Evolutionary conservation across 2,329 filamentous ascomycete species (phyloP).

Genomic region (Albifimbria verrucaria): DNA sequence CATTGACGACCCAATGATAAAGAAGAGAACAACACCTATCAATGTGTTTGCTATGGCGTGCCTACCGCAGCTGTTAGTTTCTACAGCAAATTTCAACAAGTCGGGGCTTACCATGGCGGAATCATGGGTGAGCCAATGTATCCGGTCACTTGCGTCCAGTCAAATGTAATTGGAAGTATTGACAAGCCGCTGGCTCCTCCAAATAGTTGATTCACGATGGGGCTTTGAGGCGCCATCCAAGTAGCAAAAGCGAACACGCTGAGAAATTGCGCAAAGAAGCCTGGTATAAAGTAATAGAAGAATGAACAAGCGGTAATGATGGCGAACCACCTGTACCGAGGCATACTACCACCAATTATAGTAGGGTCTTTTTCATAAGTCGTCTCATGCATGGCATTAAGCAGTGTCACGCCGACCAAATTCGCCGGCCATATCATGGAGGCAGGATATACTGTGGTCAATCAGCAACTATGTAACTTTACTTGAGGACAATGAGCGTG

Average conservation of each 20-base stretch:
- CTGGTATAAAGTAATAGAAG: slow-evolving; percentile 67
- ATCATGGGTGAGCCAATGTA: slow-evolving; percentile 67
- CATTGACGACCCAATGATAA: slow-evolving; percentile 54
- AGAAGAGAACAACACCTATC: slow-evolving; percentile 64
- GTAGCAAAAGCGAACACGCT: slow-evolving; percentile 70
- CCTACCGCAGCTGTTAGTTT: slow-evolving; percentile 29
- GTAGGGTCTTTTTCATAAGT: slow-evolving; percentile 46
- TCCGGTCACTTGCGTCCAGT: slow-evolving; percentile 71
- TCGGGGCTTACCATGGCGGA: slow-evolving; percentile 55
- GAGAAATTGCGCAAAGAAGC: slow-evolving; percentile 65
- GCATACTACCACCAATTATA: slow-evolving; percentile 61
- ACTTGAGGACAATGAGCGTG: too few species aligned
- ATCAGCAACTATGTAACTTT: slow-evolving; percentile 6
- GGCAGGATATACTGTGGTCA: slow-evolving; percentile 52
- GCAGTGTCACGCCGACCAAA: slow-evolving; percentile 62
- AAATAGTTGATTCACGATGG: slow-evolving; percentile 69
- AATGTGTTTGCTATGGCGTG: slow-evolving; percentile 71
- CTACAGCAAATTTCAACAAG: neutral
- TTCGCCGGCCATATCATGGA: slow-evolving; percentile 74
- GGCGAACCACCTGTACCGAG: slow-evolving; percentile 63
- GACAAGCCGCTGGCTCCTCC: slow-evolving; percentile 66
- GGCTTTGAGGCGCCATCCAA: slow-evolving; percentile 67
- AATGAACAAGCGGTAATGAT: slow-evolving; percentile 56
- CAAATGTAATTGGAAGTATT: slow-evolving; percentile 69
- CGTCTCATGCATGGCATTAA: slow-evolving; percentile 70